Evolutionary conservation across 2,329 filamentous ascomycete species (phyloP), one percentile per base, ranked within the genome.

Genomic region (Rhytidhysteron rufulum): DNA sequence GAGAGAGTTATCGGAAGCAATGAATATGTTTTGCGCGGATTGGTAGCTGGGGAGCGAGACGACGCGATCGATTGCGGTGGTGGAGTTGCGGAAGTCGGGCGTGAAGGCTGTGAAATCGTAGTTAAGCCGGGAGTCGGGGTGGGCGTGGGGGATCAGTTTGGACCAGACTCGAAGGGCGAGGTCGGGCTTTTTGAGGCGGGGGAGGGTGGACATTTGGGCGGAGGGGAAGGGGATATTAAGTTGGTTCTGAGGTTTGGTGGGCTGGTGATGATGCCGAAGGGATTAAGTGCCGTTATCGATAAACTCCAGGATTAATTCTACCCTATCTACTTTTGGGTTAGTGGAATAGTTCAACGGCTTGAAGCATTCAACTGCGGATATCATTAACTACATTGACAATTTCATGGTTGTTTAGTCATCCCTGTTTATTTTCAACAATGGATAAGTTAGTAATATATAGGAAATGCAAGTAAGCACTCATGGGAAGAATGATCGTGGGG

Each of bases 1-100:
- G n/a, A 72, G 57, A 48, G 67, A 70, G 42, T 70, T 71, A 45
- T 72, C 69, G 2, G 67, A 63, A 4, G 67, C 65, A 17, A 68
- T 61, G 43, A 72, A 70, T 33, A 72, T 45, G 4, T 55, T 54
- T 9, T 41, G 30, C 3, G 62, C 58, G 7, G 45, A 37, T 15
- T 47, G 34, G 44, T 70, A 71, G 39, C 51, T 57, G 4, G 56
- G 51, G 13, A 69, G 48, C 3, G 54, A 40, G 1, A 51, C 39
- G 2, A 72, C 47, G 25, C 53, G 57, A 5, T 55, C 45, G 13
- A 57, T 54, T 1, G 68, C 68, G 1, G 48, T 43, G 2, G 53
- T 39, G 0, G 69, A 71, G 34, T 56, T 59, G 4, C 54, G 50
- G 42, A 73, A 72, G 47, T 72, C 67, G 33, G 69, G 61, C 31